A percentile compares a stretch with the other conserved stretches of the same genome.
phyloP scores from a whole-genome alignment of 305 asterid species.

The Fraxinus nigra region DNA sequence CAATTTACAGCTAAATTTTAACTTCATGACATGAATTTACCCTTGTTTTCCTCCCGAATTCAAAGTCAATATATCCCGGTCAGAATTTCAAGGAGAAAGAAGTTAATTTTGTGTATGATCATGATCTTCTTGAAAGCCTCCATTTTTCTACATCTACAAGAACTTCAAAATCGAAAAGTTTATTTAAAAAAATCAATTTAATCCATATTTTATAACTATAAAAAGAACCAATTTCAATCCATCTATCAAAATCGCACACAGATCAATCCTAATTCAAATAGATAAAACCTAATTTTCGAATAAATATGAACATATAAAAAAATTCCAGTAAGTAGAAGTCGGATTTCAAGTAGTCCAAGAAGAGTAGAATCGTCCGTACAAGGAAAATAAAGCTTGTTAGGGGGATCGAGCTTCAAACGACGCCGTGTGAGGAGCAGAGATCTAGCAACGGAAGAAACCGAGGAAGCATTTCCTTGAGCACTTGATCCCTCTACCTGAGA shows the following conservation, averaged over 20 bases:
- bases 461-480: slow-evolving; percentile 34
- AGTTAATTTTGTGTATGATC: not conserved
- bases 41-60: not conserved
- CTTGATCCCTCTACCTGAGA: slow-evolving; percentile 62
- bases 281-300: slow-evolving; percentile 1
- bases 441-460: slow-evolving; percentile 76
- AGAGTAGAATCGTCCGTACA: slow-evolving; percentile 35
- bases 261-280: slow-evolving; percentile 24
- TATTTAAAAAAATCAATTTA: slow-evolving; percentile 2
- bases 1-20: not conserved
- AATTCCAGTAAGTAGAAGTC: not conserved
- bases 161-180: not conserved
- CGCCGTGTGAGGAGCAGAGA: slow-evolving; percentile 81
- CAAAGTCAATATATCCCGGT: not conserved
- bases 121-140: slow-evolving; percentile 6
- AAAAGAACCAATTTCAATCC: slow-evolving; percentile 2
- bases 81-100: not conserved
- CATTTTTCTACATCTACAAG: slow-evolving; percentile 2
- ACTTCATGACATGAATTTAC: not conserved
- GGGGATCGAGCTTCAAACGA: slow-evolving; percentile 94
- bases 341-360: not conserved
- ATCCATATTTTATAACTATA: not conserved
- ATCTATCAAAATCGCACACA: slow-evolving; percentile 1
- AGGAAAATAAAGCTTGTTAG: slow-evolving; percentile 82
- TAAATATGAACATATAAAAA: slow-evolving; percentile 9